Base-by-base conservation (phyloP, 176 grass and related monocot species). In the Oryza longistaminata region DNA sequence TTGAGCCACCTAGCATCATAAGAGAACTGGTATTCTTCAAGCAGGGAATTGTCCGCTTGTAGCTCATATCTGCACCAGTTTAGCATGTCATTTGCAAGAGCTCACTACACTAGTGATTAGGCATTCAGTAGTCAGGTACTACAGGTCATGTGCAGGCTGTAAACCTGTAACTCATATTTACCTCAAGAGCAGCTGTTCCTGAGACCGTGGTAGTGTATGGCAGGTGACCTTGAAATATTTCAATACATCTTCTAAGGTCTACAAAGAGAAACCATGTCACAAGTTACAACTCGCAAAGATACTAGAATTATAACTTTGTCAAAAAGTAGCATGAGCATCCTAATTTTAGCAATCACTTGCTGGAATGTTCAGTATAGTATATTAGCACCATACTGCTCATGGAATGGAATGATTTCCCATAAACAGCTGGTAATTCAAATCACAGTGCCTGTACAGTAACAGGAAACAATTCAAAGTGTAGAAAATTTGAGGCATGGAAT, bases 1-100 rank as follows among this genome's bases (percentile, higher is more conserved):
- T 90, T 85, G 68, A 90, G 83, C 93, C 91, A 98, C 34, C 13
- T 52, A 71, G 74, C 66, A 84, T 98, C 89, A 84, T 90, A 95
- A 60, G 77, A 37, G 75, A 98, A 93, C 58, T 70, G 45, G 66
- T 92, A 88, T 84, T 95, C 89, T 81, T 92, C 87, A 4, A 95
- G 83, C 19, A 95, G 74, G 61, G 96, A 92, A 76, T 93, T 68
- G 82, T 95, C 91, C 77, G 70, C 49, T 68, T 93, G 93, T 8
- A 94, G 75, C 83, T 98, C 96, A 85, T 98, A 98, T 90, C 96
- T 98, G 83, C 74, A 89, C 37, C n/a, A 80, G 71, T 26, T 10
- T 46, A 6, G 0, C 10, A 44, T 37, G 25, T 40, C 29, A 50
- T 65, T 75, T 70, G 40, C 77, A 50, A 50, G 35, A 37, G 35